phyloP scores from a whole-genome alignment of 75 land plant species.

The Cryptomeria japonica region DNA sequence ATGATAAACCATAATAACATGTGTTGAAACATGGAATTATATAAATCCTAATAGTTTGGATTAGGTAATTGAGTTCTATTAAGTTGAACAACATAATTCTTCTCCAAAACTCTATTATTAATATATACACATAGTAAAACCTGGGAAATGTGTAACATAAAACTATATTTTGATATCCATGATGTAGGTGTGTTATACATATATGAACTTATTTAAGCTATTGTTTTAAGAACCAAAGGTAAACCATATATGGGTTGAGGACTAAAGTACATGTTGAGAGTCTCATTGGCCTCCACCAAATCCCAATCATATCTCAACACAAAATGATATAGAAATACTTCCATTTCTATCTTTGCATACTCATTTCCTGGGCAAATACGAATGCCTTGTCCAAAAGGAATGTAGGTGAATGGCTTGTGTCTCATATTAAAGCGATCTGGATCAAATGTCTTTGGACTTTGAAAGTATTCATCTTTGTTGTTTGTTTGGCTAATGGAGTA shows the following conservation, averaged over 20 bases:
- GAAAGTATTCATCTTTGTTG: slow-evolving; percentile 14
- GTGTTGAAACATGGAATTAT: too few relatives aligned
- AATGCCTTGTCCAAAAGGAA: slow-evolving; percentile 39
- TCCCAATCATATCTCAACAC: slow-evolving; percentile 24
- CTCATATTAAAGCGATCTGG: slow-evolving; percentile 15
- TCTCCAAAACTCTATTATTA: too few relatives aligned
- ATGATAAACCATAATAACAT: too few relatives aligned
- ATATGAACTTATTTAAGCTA: too few relatives aligned
- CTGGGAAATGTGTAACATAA: too few relatives aligned
- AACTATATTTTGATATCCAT: too few relatives aligned
- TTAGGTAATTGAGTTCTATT: too few relatives aligned
- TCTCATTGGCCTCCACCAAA: not conserved
- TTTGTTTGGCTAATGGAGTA: slow-evolving; percentile 24
- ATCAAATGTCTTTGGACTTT: slow-evolving; percentile 19
- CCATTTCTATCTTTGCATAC: slow-evolving; percentile 20
- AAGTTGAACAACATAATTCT: too few relatives aligned
- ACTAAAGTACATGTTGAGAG: not conserved
- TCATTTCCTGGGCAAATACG: slow-evolving; percentile 35
- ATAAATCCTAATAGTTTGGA: too few relatives aligned
- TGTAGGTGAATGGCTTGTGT: slow-evolving; percentile 6
- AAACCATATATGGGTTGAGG: not conserved
- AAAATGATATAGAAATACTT: slow-evolving; percentile 26
- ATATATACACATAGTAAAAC: too few relatives aligned
- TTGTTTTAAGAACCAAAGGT: not conserved
- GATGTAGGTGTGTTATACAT: too few relatives aligned